These are phyloP conservation scores for Colletotrichum theobromicola DNA, from an alignment of 2,329 filamentous ascomycete genomes.

Conservation along the genomic window DNA sequence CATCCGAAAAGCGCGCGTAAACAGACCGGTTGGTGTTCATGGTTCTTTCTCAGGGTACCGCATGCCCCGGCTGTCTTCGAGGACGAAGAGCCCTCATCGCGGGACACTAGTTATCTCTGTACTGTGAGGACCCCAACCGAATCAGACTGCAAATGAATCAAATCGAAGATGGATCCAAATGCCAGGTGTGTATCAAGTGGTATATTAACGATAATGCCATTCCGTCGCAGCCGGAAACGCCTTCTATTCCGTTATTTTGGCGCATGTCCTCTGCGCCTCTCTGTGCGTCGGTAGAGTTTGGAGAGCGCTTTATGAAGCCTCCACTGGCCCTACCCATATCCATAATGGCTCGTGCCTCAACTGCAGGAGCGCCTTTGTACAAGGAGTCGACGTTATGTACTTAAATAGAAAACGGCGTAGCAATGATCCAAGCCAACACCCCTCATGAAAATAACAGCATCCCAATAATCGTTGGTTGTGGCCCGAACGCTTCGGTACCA, in stretches of 20 bases:
- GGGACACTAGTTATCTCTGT: neutral
- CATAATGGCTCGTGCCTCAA: neutral
- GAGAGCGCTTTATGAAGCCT: neutral
- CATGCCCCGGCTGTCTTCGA: neutral
- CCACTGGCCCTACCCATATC: neutral
- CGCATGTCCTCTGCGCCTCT: neutral
- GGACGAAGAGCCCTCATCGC: neutral
- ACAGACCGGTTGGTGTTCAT: neutral
- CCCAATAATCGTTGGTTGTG: neutral
- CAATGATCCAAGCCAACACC: neutral
- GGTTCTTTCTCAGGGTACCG: neutral
- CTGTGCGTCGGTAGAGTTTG: neutral
- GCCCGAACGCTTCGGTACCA: constrained; percentile 21
- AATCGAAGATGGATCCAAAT: neutral
- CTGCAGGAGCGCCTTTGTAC: neutral
- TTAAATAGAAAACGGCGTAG: neutral
- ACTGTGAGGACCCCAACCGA: neutral
- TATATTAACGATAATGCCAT: neutral
- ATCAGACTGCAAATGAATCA: neutral
- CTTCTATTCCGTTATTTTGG: neutral
- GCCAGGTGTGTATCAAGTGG: neutral
- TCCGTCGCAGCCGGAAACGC: neutral
- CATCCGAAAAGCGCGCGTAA: neutral
- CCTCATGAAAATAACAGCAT: neutral
- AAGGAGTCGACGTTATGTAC: constrained; percentile 1